Evolutionary conservation across 2,329 filamentous ascomycete species (phyloP), one percentile per base, ranked within the genome.

Genomic region (Xylaria sp.): DNA sequence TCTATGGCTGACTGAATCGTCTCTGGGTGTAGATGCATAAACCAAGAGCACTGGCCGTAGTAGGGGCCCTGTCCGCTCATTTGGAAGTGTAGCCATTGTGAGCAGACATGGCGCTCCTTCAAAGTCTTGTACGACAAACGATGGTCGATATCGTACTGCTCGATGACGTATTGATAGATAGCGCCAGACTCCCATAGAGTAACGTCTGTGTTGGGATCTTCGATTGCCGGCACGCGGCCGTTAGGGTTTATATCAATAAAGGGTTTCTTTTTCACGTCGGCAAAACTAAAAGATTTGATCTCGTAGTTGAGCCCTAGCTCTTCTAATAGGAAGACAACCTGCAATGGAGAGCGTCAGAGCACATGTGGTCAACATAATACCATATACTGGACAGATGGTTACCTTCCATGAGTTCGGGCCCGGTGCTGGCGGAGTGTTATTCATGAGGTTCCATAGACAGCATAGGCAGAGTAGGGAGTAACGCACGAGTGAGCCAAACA

Each of bases 41-140:
- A 67, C 71, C 71, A 69, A 20, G 44, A 18, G 0, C 2, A 23
- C n/a, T 67, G 72, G 78, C 80, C 54, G 55, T 73, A 82, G 66
- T 82, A 82, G 1, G 81, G 81, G 0, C 81, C 81, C 73, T 82
- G 81, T 15, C 81, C 81, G 20, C 79, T 81, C 71, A 78, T 78
- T 58, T 82, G 81, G 67, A 82, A 86, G 65, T 80, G 75, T 15
- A 84, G 74, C 76, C 79, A 86, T 69, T 83, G 81, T 64, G 79
- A 78, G n/a, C 76, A 67, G 0, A 76, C 74, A 50, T 79, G 77
- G n/a, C n/a, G n/a, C n/a, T 61, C 77, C 77, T 58, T 82, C 79
- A 0, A 76, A 67, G 13, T 73, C 70, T n/a, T n/a, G 73, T 81
- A 82, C 39, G 76, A 80, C 25, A 84, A 61, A 13, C 74, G 78